A percentile compares a stretch with the other conserved stretches of the same genome.
Conservation (phyloP, 139 green algal genomes). For the Volvox africanus region DNA sequence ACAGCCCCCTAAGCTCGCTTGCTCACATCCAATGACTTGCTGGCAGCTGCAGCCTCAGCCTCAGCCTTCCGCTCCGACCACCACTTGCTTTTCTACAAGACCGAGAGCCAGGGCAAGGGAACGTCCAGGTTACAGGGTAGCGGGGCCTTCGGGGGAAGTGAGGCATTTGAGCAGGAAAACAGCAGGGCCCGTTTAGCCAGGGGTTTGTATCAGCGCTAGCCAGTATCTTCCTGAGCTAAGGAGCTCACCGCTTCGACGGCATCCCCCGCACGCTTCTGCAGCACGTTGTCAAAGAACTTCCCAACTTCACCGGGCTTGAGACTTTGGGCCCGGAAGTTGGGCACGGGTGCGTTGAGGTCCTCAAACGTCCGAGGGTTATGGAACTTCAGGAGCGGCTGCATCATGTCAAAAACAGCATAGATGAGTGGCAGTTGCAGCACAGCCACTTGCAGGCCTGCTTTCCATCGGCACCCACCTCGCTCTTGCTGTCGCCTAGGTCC, state of each 20-base stretch:
- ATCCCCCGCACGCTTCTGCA: slow-evolving; percentile 53
- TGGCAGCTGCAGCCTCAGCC: slow-evolving; percentile 28
- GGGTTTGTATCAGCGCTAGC: too few relatives aligned
- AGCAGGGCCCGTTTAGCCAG: too few relatives aligned
- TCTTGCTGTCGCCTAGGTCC: slow-evolving; percentile 67
- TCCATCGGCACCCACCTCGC: slow-evolving; percentile 57
- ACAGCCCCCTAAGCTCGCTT: too few relatives aligned
- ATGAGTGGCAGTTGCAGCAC: background rate
- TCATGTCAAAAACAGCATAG: background rate
- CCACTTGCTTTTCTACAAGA: slow-evolving; percentile 60
- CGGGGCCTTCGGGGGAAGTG: background rate
- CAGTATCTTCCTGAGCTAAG: too few relatives aligned
- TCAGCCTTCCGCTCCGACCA: slow-evolving; percentile 59
- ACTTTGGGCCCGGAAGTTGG: slow-evolving; percentile 69
- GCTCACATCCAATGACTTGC: slow-evolving; percentile 23
- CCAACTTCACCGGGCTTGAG: slow-evolving; percentile 70
- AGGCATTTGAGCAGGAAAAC: background rate
- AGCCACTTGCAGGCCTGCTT: background rate
- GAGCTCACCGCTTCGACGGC: slow-evolving; percentile 45
- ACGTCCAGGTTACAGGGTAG: background rate
- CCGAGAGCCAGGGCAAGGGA: background rate
- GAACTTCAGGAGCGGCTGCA: slow-evolving; percentile 73
- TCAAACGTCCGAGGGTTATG: slow-evolving; percentile 77
- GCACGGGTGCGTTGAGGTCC: slow-evolving; percentile 69
- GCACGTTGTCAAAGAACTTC: slow-evolving; percentile 74